A percentile compares a stretch with the other conserved stretches of the same genome.
These are phyloP conservation scores for Eutypella sp. DNA, from an alignment of 2,329 filamentous ascomycete species.

Conservation along the genomic window DNA sequence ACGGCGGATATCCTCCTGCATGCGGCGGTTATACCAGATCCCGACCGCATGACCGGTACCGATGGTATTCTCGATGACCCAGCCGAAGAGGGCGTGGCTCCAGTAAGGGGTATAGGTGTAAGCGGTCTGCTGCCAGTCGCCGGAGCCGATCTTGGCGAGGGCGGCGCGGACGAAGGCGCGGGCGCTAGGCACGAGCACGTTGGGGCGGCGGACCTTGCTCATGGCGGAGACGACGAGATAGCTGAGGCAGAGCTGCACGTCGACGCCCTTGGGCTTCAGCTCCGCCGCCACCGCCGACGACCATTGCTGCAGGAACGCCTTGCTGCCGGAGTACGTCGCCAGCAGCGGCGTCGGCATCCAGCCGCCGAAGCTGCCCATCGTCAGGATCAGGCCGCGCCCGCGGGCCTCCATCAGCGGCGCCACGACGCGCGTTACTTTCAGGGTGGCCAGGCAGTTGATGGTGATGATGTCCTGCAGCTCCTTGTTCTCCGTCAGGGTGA, in stretches of 20 bases:
- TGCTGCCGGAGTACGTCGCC: slow-evolving; percentile 95
- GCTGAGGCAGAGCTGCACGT: slow-evolving; percentile 86
- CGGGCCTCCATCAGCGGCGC: slow-evolving; percentile 80
- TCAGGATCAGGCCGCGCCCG: slow-evolving; percentile 83
- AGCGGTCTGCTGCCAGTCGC: slow-evolving; percentile 71
- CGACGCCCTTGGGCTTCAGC: slow-evolving; percentile 72
- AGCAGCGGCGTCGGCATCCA: slow-evolving; percentile 87
- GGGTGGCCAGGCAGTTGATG: slow-evolving; percentile 89
- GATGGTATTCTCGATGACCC: slow-evolving; percentile 61
- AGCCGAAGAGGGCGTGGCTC: slow-evolving; percentile 86
- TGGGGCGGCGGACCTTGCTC: slow-evolving; percentile 87
- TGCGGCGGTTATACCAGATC: slow-evolving; percentile 51
- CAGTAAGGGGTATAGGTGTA: slow-evolving; percentile 90
- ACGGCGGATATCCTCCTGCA: slow-evolving; percentile 79
- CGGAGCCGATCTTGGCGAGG: slow-evolving; percentile 75
- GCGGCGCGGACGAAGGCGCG: slow-evolving; percentile 75
- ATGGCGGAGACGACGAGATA: slow-evolving; percentile 95
- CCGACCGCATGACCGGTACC: slow-evolving; percentile 44
- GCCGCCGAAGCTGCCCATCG: slow-evolving; percentile 95
- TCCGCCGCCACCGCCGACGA: slow-evolving; percentile 80
- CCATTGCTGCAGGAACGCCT: slow-evolving; percentile 98
- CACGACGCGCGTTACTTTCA: slow-evolving; percentile 81
- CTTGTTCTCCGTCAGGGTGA: slow-evolving; percentile 69
- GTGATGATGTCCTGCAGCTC: slow-evolving; percentile 89
- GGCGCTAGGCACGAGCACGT: slow-evolving; percentile 72